Conservation (phyloP, 202 grass and related monocot species). For the Setaria italica region DNA sequence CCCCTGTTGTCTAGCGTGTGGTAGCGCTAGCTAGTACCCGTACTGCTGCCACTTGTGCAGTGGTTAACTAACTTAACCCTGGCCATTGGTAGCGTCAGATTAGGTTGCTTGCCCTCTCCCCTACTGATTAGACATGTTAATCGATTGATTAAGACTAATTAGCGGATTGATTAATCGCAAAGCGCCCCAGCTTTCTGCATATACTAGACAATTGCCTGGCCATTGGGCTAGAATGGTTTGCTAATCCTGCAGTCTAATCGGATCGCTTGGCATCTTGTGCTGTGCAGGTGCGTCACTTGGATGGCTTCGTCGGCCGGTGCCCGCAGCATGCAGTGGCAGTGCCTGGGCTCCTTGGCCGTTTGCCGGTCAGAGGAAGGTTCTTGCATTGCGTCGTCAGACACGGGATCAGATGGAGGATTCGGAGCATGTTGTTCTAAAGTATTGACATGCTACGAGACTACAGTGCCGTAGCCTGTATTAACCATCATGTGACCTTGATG, state of each 20-base stretch:
- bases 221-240: slow-evolving; percentile 29
- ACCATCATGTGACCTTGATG: not conserved
- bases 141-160: slow-evolving; percentile 1
- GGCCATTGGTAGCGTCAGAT: not conserved
- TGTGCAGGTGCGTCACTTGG: slow-evolving; percentile 5
- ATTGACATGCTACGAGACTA: not conserved
- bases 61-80: slow-evolving; percentile 35
- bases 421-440: not conserved
- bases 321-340: not conserved
- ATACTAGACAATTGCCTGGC: slow-evolving; percentile 10
- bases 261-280: slow-evolving; percentile 38
- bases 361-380: slow-evolving; percentile 12
- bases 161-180: not conserved
- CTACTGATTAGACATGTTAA: not conserved
- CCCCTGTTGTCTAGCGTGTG: not conserved
- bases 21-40: not conserved
- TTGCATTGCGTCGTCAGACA: not conserved
- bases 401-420: not conserved
- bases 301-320: slow-evolving; percentile 7
- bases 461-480: not conserved
- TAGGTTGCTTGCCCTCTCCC: not conserved
- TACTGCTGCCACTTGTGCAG: not conserved
- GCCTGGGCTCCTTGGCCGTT: not conserved
- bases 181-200: slow-evolving; percentile 16
- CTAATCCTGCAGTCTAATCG: slow-evolving; percentile 39